Evolutionary conservation across 2,329 filamentous ascomycete species (phyloP).

Genomic region (Colletotrichum sp.): DNA sequence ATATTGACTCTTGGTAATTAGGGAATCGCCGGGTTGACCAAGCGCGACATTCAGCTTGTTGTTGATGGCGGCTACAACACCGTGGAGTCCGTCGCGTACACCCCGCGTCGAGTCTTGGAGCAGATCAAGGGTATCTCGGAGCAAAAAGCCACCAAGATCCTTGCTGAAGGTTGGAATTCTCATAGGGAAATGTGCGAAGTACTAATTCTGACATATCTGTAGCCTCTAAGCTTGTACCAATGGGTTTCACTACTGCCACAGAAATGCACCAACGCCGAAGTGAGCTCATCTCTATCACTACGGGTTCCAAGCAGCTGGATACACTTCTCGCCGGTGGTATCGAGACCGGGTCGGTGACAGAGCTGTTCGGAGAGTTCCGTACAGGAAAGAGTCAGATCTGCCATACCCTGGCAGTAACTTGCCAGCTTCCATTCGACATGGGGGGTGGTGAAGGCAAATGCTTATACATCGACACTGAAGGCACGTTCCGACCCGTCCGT

Average conservation of each 20-base stretch:
- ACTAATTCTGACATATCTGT: neutral
- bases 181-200: conserved; percentile 19
- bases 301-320: conserved; percentile 96
- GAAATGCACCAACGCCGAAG: conserved; percentile 98
- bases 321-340: conserved; percentile 93
- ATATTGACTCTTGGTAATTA: conserved; percentile 37
- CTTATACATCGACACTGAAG: conserved; percentile 97
- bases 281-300: conserved; percentile 97
- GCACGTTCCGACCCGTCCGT: conserved; percentile 92
- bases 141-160: conserved; percentile 90
- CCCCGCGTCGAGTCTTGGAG: conserved; percentile 80
- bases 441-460: conserved; percentile 98
- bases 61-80: conserved; percentile 94
- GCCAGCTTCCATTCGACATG: conserved; percentile 98
- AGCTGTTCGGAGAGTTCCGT: conserved; percentile 97
- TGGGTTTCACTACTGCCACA: conserved; percentile 98
- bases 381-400: conserved; percentile 99
- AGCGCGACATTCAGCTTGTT: conserved; percentile 91
- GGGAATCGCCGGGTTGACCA: conserved; percentile 90
- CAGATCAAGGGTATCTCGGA: conserved; percentile 98
- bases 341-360: conserved; percentile 96
- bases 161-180: conserved; percentile 75
- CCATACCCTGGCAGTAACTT: conserved; percentile 97
- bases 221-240: conserved; percentile 96
- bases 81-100: conserved; percentile 95